A percentile compares a stretch with the other conserved stretches of the same genome.
Conservation (phyloP, 2,329 filamentous ascomycete genomes). For the Dactylella cylindrospora region DNA sequence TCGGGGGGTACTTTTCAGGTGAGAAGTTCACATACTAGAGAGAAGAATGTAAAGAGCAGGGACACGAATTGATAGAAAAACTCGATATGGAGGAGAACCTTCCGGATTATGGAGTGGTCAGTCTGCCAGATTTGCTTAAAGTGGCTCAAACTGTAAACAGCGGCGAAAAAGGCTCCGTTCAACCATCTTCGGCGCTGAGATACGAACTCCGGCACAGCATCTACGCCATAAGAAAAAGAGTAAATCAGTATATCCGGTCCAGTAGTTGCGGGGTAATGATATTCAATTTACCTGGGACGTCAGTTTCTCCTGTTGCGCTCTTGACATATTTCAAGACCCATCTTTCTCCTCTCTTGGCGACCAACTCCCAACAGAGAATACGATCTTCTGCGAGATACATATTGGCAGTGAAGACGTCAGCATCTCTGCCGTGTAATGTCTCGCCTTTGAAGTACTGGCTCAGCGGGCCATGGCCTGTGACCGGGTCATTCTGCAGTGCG, state of each 20-base stretch:
- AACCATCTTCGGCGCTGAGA: conserved; percentile 95
- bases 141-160: conserved; percentile 94
- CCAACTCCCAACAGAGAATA: conserved; percentile 90
- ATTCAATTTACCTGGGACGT: conserved; percentile 77
- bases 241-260: conserved; percentile 25
- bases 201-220: conserved; percentile 92
- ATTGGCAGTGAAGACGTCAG: conserved; percentile 96
- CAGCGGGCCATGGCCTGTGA: conserved; percentile 84
- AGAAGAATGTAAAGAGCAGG: conserved; percentile 95
- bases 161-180: conserved; percentile 97
- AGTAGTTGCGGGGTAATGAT: not conserved
- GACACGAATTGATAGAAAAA: conserved; percentile 93
- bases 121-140: conserved; percentile 90
- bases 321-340: conserved; percentile 99
- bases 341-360: conserved; percentile 88
- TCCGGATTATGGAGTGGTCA: conserved; percentile 85
- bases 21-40: conserved; percentile 58
- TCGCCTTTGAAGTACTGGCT: conserved; percentile 99
- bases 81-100: conserved; percentile 88
- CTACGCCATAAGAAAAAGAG: conserved; percentile 54
- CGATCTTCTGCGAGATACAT: conserved; percentile 91
- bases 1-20: conserved; percentile 39
- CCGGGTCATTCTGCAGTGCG: conserved; percentile 88
- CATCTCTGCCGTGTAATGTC: conserved; percentile 90
- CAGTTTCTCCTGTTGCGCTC: conserved; percentile 92